Evolutionary conservation across 192 early-diverging fungal species (phyloP).

Genomic region (Coemansia erecta): DNA sequence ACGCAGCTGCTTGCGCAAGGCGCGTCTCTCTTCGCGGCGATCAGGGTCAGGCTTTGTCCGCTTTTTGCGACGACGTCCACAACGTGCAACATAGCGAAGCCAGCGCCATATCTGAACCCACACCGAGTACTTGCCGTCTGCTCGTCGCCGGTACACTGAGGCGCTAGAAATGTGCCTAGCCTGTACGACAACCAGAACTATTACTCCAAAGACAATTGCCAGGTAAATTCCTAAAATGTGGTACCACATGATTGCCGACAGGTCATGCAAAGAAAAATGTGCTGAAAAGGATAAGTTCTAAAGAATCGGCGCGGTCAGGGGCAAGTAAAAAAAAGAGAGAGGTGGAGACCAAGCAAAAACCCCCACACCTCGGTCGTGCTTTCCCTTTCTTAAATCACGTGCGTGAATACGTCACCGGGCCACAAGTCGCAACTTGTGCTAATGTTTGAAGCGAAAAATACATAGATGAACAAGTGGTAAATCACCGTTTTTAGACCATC

Average conservation of each 20-base stretch:
- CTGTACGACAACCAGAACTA: slow-evolving; percentile 30
- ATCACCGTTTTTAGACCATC: too few species aligned
- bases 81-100: slow-evolving; percentile 43
- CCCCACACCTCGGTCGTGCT: too few species aligned
- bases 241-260: slow-evolving; percentile 32
- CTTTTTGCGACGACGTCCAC: slow-evolving; percentile 48
- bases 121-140: slow-evolving; percentile 17
- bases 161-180: slow-evolving; percentile 16
- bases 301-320: too few species aligned
- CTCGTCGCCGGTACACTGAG: slow-evolving; percentile 10
- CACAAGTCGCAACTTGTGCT: too few species aligned
- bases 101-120: slow-evolving; percentile 40
- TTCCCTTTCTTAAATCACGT: too few species aligned
- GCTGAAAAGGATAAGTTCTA: too few species aligned
- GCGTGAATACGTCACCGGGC: too few species aligned
- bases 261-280: not conserved
- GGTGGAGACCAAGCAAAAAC: too few species aligned
- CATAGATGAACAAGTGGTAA: too few species aligned
- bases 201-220: slow-evolving; percentile 35
- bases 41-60: slow-evolving; percentile 24
- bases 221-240: slow-evolving; percentile 47
- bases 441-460: too few species aligned
- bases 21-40: slow-evolving; percentile 45
- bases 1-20: slow-evolving; percentile 43
- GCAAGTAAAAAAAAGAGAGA: too few species aligned